Conservation (phyloP, 2,329 filamentous ascomycete species). For the Intubia oerlemansii region DNA sequence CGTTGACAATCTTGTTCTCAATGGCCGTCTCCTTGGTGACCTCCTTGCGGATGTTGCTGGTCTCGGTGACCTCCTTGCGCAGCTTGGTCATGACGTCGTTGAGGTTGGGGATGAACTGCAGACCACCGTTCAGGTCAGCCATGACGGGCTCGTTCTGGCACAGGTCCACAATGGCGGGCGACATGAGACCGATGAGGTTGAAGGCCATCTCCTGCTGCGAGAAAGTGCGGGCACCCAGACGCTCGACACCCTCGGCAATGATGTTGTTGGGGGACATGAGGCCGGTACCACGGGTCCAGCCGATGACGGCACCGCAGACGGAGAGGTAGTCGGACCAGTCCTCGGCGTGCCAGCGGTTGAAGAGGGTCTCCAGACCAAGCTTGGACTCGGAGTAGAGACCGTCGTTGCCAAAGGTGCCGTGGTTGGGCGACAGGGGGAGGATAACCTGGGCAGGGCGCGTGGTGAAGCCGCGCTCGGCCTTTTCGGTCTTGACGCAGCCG, state of each 20-base stretch:
- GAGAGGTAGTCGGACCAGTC: constrained; percentile 95
- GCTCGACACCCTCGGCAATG: constrained; percentile 90
- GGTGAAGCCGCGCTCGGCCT: constrained; percentile 70
- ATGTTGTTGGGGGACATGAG: constrained; percentile 45
- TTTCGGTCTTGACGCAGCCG: constrained; percentile 77
- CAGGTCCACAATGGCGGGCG: constrained; percentile 77
- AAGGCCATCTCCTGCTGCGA: constrained; percentile 99
- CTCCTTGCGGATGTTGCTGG: constrained; percentile 77
- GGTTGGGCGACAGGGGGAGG: constrained; percentile 87
- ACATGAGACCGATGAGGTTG: constrained; percentile 92
- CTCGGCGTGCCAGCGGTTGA: constrained; percentile 97
- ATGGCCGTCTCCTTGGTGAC: constrained; percentile 91
- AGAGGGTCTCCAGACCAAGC: constrained; percentile 86
- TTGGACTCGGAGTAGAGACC: constrained; percentile 94
- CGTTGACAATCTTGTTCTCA: constrained; percentile 94
- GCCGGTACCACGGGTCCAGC: constrained; percentile 95
- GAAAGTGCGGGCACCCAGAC: constrained; percentile 91
- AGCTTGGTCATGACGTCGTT: constrained; percentile 88
- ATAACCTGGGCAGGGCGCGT: constrained; percentile 94
- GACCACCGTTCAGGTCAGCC: constrained; percentile 88
- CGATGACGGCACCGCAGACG: constrained; percentile 94
- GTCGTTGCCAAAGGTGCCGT: constrained; percentile 94
- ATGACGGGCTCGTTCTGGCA: constrained; percentile 93
- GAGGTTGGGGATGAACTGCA: constrained; percentile 91
- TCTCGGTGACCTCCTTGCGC: constrained; percentile 86